Evolutionary conservation across 1,139 yeast species (phyloP).

Genomic region (Yamadazyma trypodendri): DNA sequence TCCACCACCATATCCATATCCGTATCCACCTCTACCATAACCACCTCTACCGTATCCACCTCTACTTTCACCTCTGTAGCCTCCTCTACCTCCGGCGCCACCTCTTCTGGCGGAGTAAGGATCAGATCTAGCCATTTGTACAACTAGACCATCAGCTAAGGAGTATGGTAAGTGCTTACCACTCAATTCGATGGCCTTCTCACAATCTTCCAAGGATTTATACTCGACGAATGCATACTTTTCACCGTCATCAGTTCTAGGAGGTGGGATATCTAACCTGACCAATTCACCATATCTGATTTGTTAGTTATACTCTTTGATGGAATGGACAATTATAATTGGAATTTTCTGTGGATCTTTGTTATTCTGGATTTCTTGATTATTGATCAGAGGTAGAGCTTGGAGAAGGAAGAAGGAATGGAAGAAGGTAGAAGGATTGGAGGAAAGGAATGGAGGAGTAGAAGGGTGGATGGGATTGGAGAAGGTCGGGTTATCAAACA

Average conservation of each 20-base stretch:
- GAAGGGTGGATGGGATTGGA: constrained; percentile 2
- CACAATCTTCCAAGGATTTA: constrained; percentile 58
- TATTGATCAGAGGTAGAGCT: constrained; percentile 9
- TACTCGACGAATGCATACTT: constrained; percentile 76
- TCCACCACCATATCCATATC: constrained; percentile 12
- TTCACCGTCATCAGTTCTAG: constrained; percentile 60
- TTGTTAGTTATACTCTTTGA: too few relatives aligned
- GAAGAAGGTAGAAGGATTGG: constrained; percentile 9
- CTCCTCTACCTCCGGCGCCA: constrained; percentile 28
- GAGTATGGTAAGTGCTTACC: constrained; percentile 44
- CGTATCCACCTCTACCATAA: constrained; percentile 11
- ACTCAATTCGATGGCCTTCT: constrained; percentile 55
- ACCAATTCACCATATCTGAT: constrained; percentile 60
- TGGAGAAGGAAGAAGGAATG: constrained; percentile 4
- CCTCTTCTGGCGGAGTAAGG: constrained; percentile 45
- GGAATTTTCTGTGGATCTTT: neutral
- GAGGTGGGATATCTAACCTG: constrained; percentile 70
- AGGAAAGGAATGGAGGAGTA: constrained; percentile 7
- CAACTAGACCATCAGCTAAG: constrained; percentile 42
- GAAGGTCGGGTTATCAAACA: neutral
- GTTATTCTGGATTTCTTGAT: constrained; percentile 5
- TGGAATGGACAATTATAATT: neutral
- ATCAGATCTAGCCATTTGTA: constrained; percentile 59
- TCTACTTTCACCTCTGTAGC: constrained; percentile 20
- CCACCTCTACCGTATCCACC: constrained; percentile 21